Percentiles rank a stretch among this genome's conserved stretches.
These are phyloP conservation scores for Collybia mongolica DNA, from an alignment of 768 basidiomycete genomes.

Conservation along the genomic window DNA sequence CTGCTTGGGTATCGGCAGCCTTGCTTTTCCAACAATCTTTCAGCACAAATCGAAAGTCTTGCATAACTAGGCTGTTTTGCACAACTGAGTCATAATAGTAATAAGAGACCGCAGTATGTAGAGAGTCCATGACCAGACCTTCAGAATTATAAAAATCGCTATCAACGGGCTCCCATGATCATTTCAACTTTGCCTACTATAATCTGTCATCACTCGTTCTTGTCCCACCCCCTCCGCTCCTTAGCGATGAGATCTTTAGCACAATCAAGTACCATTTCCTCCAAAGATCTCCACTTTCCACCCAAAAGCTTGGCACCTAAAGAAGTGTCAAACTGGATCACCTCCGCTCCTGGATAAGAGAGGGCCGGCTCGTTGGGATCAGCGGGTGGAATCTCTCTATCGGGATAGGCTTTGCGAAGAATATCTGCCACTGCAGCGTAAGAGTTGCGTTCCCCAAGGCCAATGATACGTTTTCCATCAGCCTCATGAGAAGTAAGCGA, in stretches of 20 bases:
- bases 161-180: no score
- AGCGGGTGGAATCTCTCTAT: slow-evolving; percentile 4
- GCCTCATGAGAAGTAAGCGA: slow-evolving; percentile 6
- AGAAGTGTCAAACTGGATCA: slow-evolving; percentile 7
- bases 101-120: no score
- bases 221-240: slow-evolving; percentile 8
- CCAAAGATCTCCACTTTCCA: slow-evolving; percentile 9
- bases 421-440: slow-evolving; percentile 9
- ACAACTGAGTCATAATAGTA: no score
- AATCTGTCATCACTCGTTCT: background rate
- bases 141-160: no score
- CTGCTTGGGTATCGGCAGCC: no score
- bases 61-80: no score
- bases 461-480: slow-evolving; percentile 6
- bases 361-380: slow-evolving; percentile 8
- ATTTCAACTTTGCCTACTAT: no score
- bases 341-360: slow-evolving; percentile 10
- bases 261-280: slow-evolving; percentile 7
- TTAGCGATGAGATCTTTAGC: slow-evolving; percentile 9
- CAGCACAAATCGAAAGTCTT: no score
- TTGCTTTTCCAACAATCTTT: no score
- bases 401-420: slow-evolving; percentile 9
- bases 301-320: slow-evolving; percentile 7
- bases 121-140: no score
- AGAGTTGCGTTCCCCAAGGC: slow-evolving; percentile 4